phyloP scores from a whole-genome alignment of 768 basidiomycete species.

The Gymnopilus dilepis region DNA sequence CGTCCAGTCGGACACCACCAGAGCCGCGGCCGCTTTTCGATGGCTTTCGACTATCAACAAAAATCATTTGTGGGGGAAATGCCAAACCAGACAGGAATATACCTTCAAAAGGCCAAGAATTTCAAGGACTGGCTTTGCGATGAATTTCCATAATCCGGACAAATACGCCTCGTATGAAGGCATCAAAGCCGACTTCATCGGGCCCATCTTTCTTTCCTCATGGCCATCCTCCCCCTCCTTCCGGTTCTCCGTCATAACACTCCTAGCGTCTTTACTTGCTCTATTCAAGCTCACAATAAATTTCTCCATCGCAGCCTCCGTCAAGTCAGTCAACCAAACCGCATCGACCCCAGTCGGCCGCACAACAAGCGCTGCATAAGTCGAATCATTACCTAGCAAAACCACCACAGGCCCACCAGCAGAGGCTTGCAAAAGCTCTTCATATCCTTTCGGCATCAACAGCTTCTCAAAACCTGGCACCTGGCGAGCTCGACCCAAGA shows the following conservation, averaged over 20 bases:
- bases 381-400: slow-evolving; percentile 11
- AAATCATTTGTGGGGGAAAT: too few species aligned
- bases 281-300: slow-evolving; percentile 13
- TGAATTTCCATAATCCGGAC: slow-evolving; percentile 5
- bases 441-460: slow-evolving; percentile 14
- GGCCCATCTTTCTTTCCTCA: background rate
- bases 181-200: background rate
- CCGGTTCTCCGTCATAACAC: background rate
- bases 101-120: slow-evolving; percentile 9
- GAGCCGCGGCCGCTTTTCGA: slow-evolving; percentile 4
- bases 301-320: slow-evolving; percentile 1
- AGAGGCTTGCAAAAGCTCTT: slow-evolving; percentile 9
- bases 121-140: slow-evolving; percentile 12
- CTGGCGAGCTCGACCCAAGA: slow-evolving; percentile 7
- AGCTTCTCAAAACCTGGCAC: slow-evolving; percentile 17
- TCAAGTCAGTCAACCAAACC: slow-evolving; percentile 11
- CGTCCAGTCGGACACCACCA: slow-evolving; percentile 25
- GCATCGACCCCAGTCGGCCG: slow-evolving; percentile 10
- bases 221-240: background rate
- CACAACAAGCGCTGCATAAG: slow-evolving; percentile 19
- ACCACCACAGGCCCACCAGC: slow-evolving; percentile 15
- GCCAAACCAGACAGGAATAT: background rate
- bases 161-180: slow-evolving; percentile 5
- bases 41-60: background rate
- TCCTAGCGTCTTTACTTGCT: slow-evolving; percentile 12